Evolutionary conservation across 2,329 filamentous ascomycete genomes (phyloP).

Genomic region (Aspergillus hiratsukae): DNA sequence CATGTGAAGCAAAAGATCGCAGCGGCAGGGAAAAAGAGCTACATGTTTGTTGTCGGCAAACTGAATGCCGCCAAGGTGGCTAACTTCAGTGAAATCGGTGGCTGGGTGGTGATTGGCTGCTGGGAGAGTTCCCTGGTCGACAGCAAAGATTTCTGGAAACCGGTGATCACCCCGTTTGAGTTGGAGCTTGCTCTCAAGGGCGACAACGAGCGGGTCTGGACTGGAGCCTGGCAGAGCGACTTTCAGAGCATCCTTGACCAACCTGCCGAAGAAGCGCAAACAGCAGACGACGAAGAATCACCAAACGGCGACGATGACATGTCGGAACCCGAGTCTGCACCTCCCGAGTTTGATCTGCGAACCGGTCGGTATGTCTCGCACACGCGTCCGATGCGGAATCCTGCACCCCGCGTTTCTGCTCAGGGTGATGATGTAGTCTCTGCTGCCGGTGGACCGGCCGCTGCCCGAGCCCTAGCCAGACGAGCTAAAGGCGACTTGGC

Average conservation of each 20-base stretch:
- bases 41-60: conserved; percentile 94
- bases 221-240: conserved; percentile 81
- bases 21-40: conserved; percentile 84
- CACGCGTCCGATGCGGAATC: conserved; percentile 50
- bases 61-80: conserved; percentile 93
- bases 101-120: conserved; percentile 96
- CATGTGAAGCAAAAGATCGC: conserved; percentile 69
- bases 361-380: conserved; percentile 79
- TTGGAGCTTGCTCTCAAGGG: conserved; percentile 69
- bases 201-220: conserved; percentile 77
- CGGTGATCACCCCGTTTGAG: conserved; percentile 94
- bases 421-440: conserved; percentile 19
- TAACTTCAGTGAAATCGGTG: conserved; percentile 92
- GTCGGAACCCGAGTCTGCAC: conserved; percentile 63
- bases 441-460: conserved; percentile 22
- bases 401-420: conserved; percentile 27
- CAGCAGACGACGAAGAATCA: conserved; percentile 18
- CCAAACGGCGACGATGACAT: conserved; percentile 53
- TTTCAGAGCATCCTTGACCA: conserved; percentile 64
- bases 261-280: conserved; percentile 19
- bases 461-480: conserved; percentile 55
- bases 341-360: conserved; percentile 87
- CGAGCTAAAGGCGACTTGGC: conserved; percentile 67
- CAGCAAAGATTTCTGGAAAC: conserved; percentile 80
- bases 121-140: conserved; percentile 96